Evolutionary conservation across 495 filamentous ascomycete species (phyloP), one percentile per base, ranked within the genome.

Genomic region (Astrocystis sublimbata): DNA sequence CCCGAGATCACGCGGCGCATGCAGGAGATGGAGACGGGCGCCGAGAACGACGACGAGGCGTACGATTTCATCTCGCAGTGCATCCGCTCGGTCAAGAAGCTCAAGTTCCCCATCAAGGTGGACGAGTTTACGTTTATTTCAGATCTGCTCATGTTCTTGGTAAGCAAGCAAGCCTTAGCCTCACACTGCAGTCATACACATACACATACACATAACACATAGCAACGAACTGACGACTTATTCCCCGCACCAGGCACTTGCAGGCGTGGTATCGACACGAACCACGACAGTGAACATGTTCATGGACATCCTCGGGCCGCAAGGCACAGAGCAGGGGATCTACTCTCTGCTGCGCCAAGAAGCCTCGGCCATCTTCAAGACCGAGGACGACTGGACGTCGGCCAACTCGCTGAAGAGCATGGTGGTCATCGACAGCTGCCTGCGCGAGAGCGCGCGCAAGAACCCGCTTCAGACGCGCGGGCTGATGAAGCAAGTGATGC

Each of bases 401-500:
- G 8, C 50, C 1, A 53, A 7, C 21, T 53, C 50, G 31, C 50
- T 53, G 31, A 33, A 53, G n/a, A 23, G 2, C 21, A 36, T 53
- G 33, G 17, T 53, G 12, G 31, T 35, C 52, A 38, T 63, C 42
- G 61, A 58, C 35, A 45, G 52, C 52, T 38, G 35, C 43, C 6
- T 54, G 28, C 19, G 56, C 53, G 24, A 63, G 17, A 41, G 52
- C 43, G 46, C 52, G 28, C 38, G 52, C 30, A 17, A 43, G 21
- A 33, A 63, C 55, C 51, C 61, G 30, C 15, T 46, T 36, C 40
- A 47, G 26, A n/a, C 51, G 50, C 6, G 41, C 24, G 30, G 45
- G 24, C 30, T 46, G 12, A 38, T 47, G 61, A 43, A 63, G 19
- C 54, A 69, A 42, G 68, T 70, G 23, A 36, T 66, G 21, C 15